Percentiles rank a stretch among this genome's conserved stretches.
These are phyloP conservation scores for Inonotus obliquus DNA, from an alignment of 1,284 basidiomycete species.

Conservation along the genomic window DNA sequence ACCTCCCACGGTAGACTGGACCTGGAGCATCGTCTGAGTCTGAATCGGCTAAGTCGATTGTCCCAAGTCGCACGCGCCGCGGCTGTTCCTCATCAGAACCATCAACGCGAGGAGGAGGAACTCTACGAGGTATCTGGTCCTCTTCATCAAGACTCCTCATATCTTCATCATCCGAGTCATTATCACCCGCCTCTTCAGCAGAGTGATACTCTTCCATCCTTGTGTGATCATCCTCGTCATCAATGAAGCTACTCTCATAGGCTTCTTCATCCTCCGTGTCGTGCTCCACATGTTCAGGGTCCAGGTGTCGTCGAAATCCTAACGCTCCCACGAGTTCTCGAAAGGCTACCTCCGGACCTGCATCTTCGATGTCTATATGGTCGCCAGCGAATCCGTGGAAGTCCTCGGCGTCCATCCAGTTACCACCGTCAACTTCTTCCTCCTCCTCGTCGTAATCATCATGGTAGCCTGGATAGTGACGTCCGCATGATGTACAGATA, in stretches of 20 bases:
- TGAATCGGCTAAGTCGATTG: conserved; percentile 1
- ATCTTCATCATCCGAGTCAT: background rate
- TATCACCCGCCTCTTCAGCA: background rate
- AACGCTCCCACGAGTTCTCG: background rate
- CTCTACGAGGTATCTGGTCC: background rate
- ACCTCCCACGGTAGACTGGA: background rate
- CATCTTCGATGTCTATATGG: conserved; percentile 30
- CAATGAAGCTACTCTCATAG: conserved; percentile 34
- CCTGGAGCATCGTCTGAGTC: background rate
- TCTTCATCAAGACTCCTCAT: background rate
- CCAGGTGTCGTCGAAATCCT: background rate
- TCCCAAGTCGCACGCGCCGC: background rate
- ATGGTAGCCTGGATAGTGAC: conserved; percentile 50
- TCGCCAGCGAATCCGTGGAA: conserved; percentile 33
- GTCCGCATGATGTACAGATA: conserved; percentile 52
- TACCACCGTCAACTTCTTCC: conserved; percentile 30
- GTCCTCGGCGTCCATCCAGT: conserved; percentile 35
- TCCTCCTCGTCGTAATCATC: conserved; percentile 22
- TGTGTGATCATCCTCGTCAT: conserved; percentile 24
- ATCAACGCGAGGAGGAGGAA: background rate
- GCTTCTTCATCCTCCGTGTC: conserved; percentile 25
- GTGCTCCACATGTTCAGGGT: conserved; percentile 2
- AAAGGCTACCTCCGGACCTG: conserved; percentile 26
- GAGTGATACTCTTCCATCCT: conserved; percentile 12
- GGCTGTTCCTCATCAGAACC: background rate